Evolutionary conservation across 306 rosid species (phyloP).

Genomic region (Quillaja saponaria): DNA sequence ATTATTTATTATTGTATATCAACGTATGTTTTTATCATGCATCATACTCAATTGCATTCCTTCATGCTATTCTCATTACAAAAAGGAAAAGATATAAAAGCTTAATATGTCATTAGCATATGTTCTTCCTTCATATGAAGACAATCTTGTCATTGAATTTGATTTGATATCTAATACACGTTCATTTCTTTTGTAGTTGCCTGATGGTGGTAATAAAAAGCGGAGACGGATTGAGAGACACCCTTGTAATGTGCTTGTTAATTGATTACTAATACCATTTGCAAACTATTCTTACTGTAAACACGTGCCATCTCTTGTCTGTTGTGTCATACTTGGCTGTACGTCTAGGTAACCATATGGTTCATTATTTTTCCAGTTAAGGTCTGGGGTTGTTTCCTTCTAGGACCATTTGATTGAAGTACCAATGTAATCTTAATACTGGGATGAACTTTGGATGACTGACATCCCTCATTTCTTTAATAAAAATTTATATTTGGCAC

Average conservation of each 20-base stretch:
- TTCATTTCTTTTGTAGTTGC: conserved; percentile 43
- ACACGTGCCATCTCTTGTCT: conserved; percentile 26
- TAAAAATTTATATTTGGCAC: conserved; percentile 30
- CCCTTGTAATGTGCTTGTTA: conserved; percentile 63
- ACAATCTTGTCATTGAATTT: conserved; percentile 5
- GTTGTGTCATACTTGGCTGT: conserved; percentile 28
- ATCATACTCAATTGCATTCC: conserved; percentile 13
- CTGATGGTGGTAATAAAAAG: conserved; percentile 52
- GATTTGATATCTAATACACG: not conserved
- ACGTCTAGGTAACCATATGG: conserved; percentile 21
- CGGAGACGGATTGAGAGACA: conserved; percentile 58
- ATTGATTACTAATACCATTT: conserved; percentile 25
- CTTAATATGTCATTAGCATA: not conserved
- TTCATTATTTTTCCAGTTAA: conserved; percentile 14
- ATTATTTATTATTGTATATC: not conserved
- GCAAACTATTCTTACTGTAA: conserved; percentile 23
- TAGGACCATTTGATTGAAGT: conserved; percentile 20
- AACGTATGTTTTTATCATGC: not conserved
- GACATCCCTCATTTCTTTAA: conserved; percentile 28
- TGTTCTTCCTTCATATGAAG: not conserved
- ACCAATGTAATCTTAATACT: conserved; percentile 1
- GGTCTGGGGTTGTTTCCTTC: conserved; percentile 33
- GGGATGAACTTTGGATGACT: conserved; percentile 17
- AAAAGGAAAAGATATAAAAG: not conserved
- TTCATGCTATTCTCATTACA: not conserved